Evolutionary conservation across 2,329 filamentous ascomycete genomes (phyloP).

Genomic region (Colletotrichum plurivorum): DNA sequence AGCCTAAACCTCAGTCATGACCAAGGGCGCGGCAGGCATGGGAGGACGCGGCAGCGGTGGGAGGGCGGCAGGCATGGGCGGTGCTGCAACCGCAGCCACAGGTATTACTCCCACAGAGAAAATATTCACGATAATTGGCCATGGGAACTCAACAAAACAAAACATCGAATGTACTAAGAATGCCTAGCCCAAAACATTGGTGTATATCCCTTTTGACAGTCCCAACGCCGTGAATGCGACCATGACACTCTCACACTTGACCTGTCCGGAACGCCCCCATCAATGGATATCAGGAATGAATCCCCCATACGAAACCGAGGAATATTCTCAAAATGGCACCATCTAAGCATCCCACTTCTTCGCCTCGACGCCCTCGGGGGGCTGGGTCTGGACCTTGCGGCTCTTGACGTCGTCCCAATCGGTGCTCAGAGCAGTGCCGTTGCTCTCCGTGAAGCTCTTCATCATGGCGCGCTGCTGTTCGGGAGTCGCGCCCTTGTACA

Average conservation of each 20-base stretch:
- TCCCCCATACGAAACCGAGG: background rate
- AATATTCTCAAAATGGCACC: background rate
- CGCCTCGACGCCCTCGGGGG: conserved; percentile 83
- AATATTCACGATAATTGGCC: too few relatives aligned
- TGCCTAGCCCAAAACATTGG: too few relatives aligned
- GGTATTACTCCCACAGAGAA: too few relatives aligned
- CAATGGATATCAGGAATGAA: background rate
- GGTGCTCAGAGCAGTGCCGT: conserved; percentile 92
- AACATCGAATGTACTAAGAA: too few relatives aligned
- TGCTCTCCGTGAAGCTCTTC: conserved; percentile 96
- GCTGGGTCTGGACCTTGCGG: conserved; percentile 78
- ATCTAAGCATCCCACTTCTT: conserved; percentile 73
- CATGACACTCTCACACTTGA: background rate
- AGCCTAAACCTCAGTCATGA: too few relatives aligned
- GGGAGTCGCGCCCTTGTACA: conserved; percentile 82
- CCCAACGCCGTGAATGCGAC: conserved; percentile 21
- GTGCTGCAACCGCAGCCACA: too few relatives aligned
- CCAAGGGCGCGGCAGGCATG: too few relatives aligned
- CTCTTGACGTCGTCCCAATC: conserved; percentile 88
- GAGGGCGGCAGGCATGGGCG: too few relatives aligned
- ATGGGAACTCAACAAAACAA: too few relatives aligned
- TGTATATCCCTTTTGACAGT: background rate
- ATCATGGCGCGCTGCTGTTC: conserved; percentile 95
- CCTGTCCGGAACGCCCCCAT: conserved; percentile 11
- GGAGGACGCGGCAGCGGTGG: too few relatives aligned